Conservation (phyloP, 1,139 yeast genomes). For the Magnusiomyces magnusii region DNA sequence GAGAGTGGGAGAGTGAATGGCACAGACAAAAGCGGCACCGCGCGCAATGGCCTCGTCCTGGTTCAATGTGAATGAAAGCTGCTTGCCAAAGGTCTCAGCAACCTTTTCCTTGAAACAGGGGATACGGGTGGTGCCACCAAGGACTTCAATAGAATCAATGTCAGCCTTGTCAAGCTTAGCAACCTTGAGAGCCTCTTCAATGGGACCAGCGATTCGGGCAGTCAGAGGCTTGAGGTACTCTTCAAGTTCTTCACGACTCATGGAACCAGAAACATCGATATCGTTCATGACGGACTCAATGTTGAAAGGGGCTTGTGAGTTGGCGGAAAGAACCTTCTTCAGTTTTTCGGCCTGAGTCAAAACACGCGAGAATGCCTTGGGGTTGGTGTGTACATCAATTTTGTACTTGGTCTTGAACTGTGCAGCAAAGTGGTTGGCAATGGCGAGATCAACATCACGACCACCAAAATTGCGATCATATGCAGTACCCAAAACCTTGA, state of each 20-base stretch:
- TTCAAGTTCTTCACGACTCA: slow-evolving; percentile 90
- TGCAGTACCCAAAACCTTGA: slow-evolving; percentile 86
- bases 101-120: slow-evolving; percentile 84
- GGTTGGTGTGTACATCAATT: slow-evolving; percentile 82
- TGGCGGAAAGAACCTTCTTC: slow-evolving; percentile 95
- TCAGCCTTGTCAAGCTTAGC: slow-evolving; percentile 69
- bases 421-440: slow-evolving; percentile 90
- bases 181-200: slow-evolving; percentile 71
- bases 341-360: slow-evolving; percentile 84
- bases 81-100: slow-evolving; percentile 75
- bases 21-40: slow-evolving; percentile 99
- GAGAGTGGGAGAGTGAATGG: slow-evolving; percentile 97
- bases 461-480: slow-evolving; percentile 98
- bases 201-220: slow-evolving; percentile 65
- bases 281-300: slow-evolving; percentile 97
- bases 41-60: slow-evolving; percentile 99
- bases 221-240: slow-evolving; percentile 77
- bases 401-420: slow-evolving; percentile 88
- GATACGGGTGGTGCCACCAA: slow-evolving; percentile 98
- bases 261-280: slow-evolving; percentile 84
- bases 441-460: slow-evolving; percentile 89
- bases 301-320: slow-evolving; percentile 89
- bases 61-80: slow-evolving; percentile 88
- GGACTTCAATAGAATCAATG: slow-evolving; percentile 83
- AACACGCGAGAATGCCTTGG: slow-evolving; percentile 94